Evolutionary conservation across 2,329 filamentous ascomycete genomes (phyloP), one percentile per base, ranked within the genome.

Genomic region (Huntiella omanensis): DNA sequence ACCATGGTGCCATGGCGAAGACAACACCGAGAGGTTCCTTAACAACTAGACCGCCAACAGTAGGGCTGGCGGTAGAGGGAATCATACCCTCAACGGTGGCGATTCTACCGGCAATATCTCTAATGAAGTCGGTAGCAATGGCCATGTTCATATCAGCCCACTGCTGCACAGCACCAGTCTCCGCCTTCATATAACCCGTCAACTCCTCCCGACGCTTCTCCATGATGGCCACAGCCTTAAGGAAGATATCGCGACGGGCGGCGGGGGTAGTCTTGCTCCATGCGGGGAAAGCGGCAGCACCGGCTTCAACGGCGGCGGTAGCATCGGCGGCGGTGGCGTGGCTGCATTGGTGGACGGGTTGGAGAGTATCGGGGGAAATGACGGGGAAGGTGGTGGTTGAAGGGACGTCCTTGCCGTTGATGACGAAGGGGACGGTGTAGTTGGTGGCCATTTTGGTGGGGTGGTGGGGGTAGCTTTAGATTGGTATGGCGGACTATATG

Each of bases 1-100:
- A 86, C 84, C 85, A 93, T 7, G 85, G 83, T 2, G 80, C 82
- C 59, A 92, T 85, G 2, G 75, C 77, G 28, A 92, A 63, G 12
- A 87, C 69, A 5, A 91, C 83, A 1, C 85, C 85, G 54, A 75
- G 85, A 0, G 85, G 83, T 60, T 87, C 81, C 56, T 77, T 79
- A 52, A 78, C 61, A 3, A 92, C 63, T 53, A 91, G 64, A 0
- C 77, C 82, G 16, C 50, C 65, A 19, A 56, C 53, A 28, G 53
- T 51, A 2, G 59, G 53, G 32, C 61, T 57, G 32, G 49, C 50
- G 2, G 58, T 54, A 6, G 54, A 40, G 7, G 66, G 61, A 22
- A 66, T 60, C 5, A 55, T 57, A 4, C 63, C 66, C 47, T 58
- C 54, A 7, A 67, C 43, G 8, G 59, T 57, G 8, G 56, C 53